These are phyloP conservation scores for Epichloe coenophiala DNA, from an alignment of 2,329 filamentous ascomycete genomes.

Conservation along the genomic window DNA sequence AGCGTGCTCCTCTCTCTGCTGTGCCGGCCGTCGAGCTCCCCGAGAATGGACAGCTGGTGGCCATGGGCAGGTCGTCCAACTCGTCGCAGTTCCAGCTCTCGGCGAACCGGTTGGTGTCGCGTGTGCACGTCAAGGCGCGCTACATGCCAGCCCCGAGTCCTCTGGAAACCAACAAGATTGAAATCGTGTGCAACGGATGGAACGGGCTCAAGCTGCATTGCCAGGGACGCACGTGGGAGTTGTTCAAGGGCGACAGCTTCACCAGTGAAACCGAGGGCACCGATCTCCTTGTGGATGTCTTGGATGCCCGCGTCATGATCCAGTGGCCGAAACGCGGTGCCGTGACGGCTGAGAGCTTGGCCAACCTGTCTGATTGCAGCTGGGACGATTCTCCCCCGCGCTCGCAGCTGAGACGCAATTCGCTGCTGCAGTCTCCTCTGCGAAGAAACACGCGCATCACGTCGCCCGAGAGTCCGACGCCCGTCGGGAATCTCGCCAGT, in stretches of 20 bases:
- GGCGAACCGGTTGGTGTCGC: constrained; percentile 81
- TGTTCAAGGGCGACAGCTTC: constrained; percentile 80
- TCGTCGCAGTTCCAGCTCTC: constrained; percentile 94
- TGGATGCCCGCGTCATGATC: constrained; percentile 79
- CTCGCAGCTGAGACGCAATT: constrained; percentile 17
- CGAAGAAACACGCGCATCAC: constrained; percentile 43
- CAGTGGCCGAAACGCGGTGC: constrained; percentile 61
- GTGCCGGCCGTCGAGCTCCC: constrained; percentile 74
- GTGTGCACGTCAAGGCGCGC: constrained; percentile 79
- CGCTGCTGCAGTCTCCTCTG: constrained; percentile 44
- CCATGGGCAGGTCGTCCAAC: constrained; percentile 88
- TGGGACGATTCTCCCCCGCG: constrained; percentile 52
- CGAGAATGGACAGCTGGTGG: constrained; percentile 65
- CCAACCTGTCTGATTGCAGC: constrained; percentile 49
- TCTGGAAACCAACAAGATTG: constrained; percentile 62
- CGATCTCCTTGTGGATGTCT: constrained; percentile 91
- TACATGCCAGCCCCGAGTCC: constrained; percentile 59
- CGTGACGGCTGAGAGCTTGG: constrained; percentile 24
- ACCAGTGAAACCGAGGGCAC: constrained; percentile 75
- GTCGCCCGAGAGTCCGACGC: constrained; percentile 61
- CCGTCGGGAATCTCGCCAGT: constrained; percentile 22
- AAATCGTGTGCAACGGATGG: constrained; percentile 88
- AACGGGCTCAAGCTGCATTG: constrained; percentile 91
- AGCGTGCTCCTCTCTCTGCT: constrained; percentile 69
- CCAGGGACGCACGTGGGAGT: constrained; percentile 72